phyloP scores from a whole-genome alignment of 2,329 filamentous ascomycete species.

The Aspergillus calidoustus region DNA sequence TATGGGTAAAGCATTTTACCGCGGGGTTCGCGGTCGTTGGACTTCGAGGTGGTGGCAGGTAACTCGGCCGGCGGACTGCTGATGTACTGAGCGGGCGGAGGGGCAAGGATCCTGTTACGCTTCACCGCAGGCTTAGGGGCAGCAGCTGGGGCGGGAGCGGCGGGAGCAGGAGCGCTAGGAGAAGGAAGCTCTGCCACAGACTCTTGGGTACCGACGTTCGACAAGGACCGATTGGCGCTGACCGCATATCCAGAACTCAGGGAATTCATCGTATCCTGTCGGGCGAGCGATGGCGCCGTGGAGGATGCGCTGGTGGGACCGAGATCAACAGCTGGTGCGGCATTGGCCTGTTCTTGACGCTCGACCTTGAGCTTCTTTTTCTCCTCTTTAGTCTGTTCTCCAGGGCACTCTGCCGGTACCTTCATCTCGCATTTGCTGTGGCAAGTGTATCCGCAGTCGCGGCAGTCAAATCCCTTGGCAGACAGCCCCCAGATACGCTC shows the following conservation, averaged over 20 bases:
- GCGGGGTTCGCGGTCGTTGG: slow-evolving; percentile 58
- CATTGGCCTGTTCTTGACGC: slow-evolving; percentile 77
- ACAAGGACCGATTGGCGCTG: slow-evolving; percentile 76
- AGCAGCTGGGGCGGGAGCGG: slow-evolving; percentile 17
- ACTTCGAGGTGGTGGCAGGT: slow-evolving; percentile 27
- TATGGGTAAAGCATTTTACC: slow-evolving; percentile 92
- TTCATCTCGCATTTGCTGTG: slow-evolving; percentile 99
- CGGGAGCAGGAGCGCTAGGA: slow-evolving; percentile 29
- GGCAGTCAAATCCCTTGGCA: slow-evolving; percentile 94
- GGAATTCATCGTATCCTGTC: slow-evolving; percentile 88
- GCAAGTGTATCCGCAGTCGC: slow-evolving; percentile 96
- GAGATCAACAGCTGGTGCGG: slow-evolving; percentile 47
- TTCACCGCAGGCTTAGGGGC: slow-evolving; percentile 39
- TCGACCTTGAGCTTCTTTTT: slow-evolving; percentile 90
- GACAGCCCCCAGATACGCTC: slow-evolving; percentile 97
- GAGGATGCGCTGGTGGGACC: slow-evolving; percentile 46
- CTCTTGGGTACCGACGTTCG: slow-evolving; percentile 60
- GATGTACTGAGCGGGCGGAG: slow-evolving; percentile 81
- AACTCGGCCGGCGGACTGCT: slow-evolving; percentile 60
- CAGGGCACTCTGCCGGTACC: slow-evolving; percentile 92
- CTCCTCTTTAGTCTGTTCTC: slow-evolving; percentile 91
- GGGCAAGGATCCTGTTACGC: slow-evolving; percentile 80
- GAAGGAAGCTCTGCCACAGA: slow-evolving; percentile 54
- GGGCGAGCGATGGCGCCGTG: slow-evolving; percentile 70
- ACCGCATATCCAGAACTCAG: slow-evolving; percentile 85